Conservation (phyloP, 108 stramenopile genomes). For the Aurantiochytrium sp. region DNA sequence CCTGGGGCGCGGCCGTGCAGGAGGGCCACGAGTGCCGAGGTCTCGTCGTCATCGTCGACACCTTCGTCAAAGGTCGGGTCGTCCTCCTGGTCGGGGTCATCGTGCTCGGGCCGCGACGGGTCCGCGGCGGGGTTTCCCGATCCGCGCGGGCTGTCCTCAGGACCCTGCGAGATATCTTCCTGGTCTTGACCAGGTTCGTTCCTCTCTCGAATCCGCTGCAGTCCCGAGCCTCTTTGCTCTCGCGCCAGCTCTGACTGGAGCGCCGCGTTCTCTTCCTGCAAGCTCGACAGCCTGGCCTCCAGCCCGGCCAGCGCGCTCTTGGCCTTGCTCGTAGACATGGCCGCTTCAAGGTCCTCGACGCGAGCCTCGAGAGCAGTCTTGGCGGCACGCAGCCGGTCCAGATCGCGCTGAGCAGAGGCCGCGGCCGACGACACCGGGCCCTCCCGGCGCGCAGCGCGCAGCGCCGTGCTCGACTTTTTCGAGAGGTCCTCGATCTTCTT, state of each 20-base stretch:
- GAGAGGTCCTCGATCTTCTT: conserved; percentile 23
- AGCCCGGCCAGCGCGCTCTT: neutral
- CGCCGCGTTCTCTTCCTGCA: neutral
- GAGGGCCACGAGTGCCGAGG: neutral
- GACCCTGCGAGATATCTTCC: too few relatives aligned
- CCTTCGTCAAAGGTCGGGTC: neutral
- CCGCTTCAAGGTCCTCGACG: neutral
- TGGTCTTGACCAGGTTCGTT: too few relatives aligned
- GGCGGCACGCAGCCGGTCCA: neutral
- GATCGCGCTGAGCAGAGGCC: neutral
- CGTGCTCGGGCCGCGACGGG: too few relatives aligned
- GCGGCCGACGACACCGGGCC: neutral
- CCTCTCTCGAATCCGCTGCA: too few relatives aligned
- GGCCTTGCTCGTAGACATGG: neutral
- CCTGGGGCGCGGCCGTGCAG: neutral
- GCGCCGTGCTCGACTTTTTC: conserved; percentile 16
- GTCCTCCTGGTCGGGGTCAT: too few relatives aligned
- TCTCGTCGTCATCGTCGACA: neutral
- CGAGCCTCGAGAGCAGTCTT: conserved; percentile 27
- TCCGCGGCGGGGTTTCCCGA: too few relatives aligned
- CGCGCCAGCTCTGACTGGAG: neutral
- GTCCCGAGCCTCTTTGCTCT: too few relatives aligned
- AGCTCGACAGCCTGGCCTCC: neutral
- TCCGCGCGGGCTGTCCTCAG: too few relatives aligned
- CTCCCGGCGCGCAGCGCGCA: neutral